phyloP scores from a whole-genome alignment of 192 early-diverging fungal species.

The Coemansia sp. region DNA sequence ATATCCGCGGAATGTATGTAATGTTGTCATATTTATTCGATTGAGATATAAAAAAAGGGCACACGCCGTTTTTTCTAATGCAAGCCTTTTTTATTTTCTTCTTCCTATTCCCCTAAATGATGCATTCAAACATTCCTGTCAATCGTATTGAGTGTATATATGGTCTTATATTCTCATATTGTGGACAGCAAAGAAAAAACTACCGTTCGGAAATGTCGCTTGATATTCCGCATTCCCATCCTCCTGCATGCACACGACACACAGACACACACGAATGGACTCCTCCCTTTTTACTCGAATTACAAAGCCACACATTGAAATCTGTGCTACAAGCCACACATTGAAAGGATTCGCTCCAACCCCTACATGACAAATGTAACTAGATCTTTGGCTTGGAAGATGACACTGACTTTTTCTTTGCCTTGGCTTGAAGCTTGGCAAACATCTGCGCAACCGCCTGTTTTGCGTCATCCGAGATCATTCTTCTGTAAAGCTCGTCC shows the following conservation, averaged over 20 bases:
- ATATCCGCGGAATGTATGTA: background rate
- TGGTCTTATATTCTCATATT: background rate
- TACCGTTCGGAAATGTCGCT: too few relatives aligned
- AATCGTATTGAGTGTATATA: background rate
- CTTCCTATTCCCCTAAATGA: background rate
- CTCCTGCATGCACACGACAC: too few relatives aligned
- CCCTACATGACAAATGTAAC: too few relatives aligned
- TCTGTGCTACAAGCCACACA: too few relatives aligned
- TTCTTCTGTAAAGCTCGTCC: conserved; percentile 56
- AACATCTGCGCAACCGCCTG: conserved; percentile 56
- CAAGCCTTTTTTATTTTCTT: background rate
- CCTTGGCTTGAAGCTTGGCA: conserved; percentile 26
- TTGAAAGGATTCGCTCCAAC: too few relatives aligned
- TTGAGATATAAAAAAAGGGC: background rate
- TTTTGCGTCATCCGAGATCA: conserved; percentile 58
- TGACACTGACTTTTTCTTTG: background rate
- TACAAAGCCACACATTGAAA: too few relatives aligned
- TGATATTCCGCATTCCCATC: too few relatives aligned
- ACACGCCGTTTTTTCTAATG: background rate
- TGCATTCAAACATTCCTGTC: background rate
- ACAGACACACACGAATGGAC: too few relatives aligned
- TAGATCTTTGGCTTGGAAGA: too few relatives aligned
- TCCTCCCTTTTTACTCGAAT: too few relatives aligned
- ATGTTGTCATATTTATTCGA: background rate
- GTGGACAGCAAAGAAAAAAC: too few relatives aligned